Evolutionary conservation across 257 asterid species (phyloP), one percentile per base, ranked within the genome.

Genomic region (Scutellaria barbata): DNA sequence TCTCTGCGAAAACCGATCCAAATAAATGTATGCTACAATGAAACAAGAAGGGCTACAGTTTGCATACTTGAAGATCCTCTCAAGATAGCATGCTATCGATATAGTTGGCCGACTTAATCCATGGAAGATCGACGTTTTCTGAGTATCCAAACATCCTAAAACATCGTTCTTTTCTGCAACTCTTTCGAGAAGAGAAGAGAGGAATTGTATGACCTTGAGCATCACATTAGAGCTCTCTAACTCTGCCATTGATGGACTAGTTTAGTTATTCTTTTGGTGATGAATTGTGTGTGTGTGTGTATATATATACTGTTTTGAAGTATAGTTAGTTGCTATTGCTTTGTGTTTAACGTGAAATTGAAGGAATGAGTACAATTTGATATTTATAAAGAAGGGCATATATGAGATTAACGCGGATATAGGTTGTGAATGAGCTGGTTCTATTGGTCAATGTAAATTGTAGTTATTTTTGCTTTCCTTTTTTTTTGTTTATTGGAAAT

Each of bases 51-150:
- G 85, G 79, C 97, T 90, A 42, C 97, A 90, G 7, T 88, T 84
- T 0, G 97, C 96, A 57, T 88, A 90, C 82, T 74, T 83, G 83
- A 82, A 88, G 51, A 90, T 85, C 85, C 96, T 84, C 82, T 86
- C 86, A 35, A 90, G 68, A 8, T 90, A 90, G 47, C 79, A 65
- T 22, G 73, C 57, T 20, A 90, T 58, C 0, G 92, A 85, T 20
- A 88, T 90, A 6, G 82, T 52, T 0, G 96, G 94, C 78, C 82
- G 76, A 0, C 77, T 77, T 39, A 80, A 54, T 16, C 96, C 89
- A 25, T 90, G 79, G 74, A 90, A 88, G 33, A 84, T 81, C 0
- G 97, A 82, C 39, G 51, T 63, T 55, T 77, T 80, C 79, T 76
- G 81, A 0, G 61, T 10, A 1, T 64, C 13, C 0, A 25, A 63